Evolutionary conservation across 768 basidiomycete genomes (phyloP), one percentile per base, ranked within the genome.

Genomic region (Tephrocybe sp.): DNA sequence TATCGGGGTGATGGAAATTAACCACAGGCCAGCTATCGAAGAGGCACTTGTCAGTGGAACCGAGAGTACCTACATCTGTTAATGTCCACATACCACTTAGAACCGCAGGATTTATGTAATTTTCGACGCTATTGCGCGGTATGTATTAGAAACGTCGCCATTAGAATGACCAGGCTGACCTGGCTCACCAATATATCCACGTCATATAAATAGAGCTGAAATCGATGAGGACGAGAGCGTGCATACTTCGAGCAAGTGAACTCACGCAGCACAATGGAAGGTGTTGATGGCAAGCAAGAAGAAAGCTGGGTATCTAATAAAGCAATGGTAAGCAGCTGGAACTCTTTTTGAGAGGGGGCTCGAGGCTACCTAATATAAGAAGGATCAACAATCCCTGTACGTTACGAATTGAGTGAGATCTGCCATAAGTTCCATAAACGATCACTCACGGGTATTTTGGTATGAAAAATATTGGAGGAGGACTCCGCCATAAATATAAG

Each of bases 1-100:
- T 21, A 74, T 57, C 8, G 71, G 67, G 0, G 73, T 74, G 24
- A 72, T 65, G 5, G 67, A 60, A 41, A 63, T 67, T 4, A 67
- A 65, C 74, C 73, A 76, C 3, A 58, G 44, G 14, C 50, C 56
- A 25, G 50, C 72, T 73, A 53, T 7, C 18, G 25, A 21, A 36
- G 0, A n/a, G n/a, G n/a, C n/a, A 20, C 20, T 39, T n/a, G 34
- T 30, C 28, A 12, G 28, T 5, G 5, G 28, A 12, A 30, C 12
- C 7, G 28, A 6, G 28, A 30, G 28, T n/a, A n/a, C n/a, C n/a
- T n/a, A n/a, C n/a, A 30, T 30, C 7, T 5, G 12, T 30, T 5
- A 30, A 30, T 30, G 5, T 30, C 28, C n/a, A 45, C 57, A 21
- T 24, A 63, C 62, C 34, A 23, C 20, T 18, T 1, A 61, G n/a